Evolutionary conservation across 306 rosid species (phyloP).

Genomic region (Inga oerstediana): DNA sequence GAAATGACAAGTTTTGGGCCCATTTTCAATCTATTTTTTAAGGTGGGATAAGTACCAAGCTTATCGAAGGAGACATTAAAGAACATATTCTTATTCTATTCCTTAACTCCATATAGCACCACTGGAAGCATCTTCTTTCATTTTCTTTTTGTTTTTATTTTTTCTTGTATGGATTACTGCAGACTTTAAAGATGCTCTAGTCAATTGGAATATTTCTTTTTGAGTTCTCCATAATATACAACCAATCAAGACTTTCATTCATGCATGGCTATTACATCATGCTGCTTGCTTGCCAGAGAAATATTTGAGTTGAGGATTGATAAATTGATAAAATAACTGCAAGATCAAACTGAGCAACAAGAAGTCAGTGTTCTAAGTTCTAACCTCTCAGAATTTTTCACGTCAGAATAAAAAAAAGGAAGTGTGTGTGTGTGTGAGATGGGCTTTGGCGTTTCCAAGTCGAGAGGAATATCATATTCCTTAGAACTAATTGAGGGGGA

Average conservation of each 20-base stretch:
- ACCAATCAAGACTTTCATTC: conserved; percentile 38
- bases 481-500: conserved; percentile 42
- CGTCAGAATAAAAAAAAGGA: conserved; percentile 25
- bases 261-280: conserved; percentile 45
- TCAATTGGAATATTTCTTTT: conserved; percentile 71
- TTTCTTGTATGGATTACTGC: conserved; percentile 38
- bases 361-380: conserved; percentile 29
- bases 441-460: conserved; percentile 55
- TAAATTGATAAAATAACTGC: conserved; percentile 42
- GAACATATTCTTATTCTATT: conserved; percentile 82
- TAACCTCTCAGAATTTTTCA: conserved; percentile 57
- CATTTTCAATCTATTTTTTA: conserved; percentile 41
- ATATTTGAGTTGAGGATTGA: conserved; percentile 32
- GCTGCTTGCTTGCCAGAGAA: conserved; percentile 9
- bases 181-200: conserved; percentile 50
- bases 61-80: conserved; percentile 84
- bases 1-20: conserved; percentile 54
- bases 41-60: conserved; percentile 84
- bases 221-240: conserved; percentile 43
- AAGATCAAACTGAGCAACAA: conserved; percentile 38
- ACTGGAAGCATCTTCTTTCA: conserved; percentile 59
- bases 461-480: conserved; percentile 62
- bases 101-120: conserved; percentile 66
- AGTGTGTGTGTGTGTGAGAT: conserved; percentile 40
- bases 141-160: conserved; percentile 18